Conservation (phyloP, 179 eudicot genomes). For the Spinacia oleracea region DNA sequence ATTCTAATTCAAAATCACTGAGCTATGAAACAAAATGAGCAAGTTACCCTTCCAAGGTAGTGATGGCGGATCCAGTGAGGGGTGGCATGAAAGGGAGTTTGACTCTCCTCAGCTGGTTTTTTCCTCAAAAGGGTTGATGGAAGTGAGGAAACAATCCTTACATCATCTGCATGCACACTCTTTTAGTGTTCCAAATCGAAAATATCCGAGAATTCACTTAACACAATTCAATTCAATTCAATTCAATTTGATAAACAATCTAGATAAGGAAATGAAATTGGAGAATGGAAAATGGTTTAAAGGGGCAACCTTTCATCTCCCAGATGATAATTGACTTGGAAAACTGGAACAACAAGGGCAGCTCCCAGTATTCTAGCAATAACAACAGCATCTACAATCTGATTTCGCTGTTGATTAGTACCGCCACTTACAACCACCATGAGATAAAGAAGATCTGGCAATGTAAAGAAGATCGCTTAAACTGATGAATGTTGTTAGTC, state of each 20-base stretch:
- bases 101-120: slow-evolving; percentile 67
- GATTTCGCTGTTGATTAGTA: slow-evolving; percentile 95
- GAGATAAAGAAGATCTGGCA: too few relatives aligned
- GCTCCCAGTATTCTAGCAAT: slow-evolving; percentile 94
- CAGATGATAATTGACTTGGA: slow-evolving; percentile 88
- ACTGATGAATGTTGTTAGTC: too few relatives aligned
- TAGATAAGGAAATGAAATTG: too few relatives aligned
- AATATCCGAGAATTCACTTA: slow-evolving; percentile 85
- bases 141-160: slow-evolving; percentile 67
- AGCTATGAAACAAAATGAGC: not conserved
- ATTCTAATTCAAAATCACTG: too few relatives aligned
- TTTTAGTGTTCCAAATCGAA: slow-evolving; percentile 93
- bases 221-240: too few relatives aligned
- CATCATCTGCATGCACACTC: slow-evolving; percentile 64
- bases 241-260: too few relatives aligned
- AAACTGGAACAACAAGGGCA: slow-evolving; percentile 82
- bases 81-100: slow-evolving; percentile 66
- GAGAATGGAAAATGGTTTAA: not conserved
- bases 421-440: slow-evolving; percentile 94
- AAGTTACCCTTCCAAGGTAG: slow-evolving; percentile 52
- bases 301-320: slow-evolving; percentile 77
- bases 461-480: too few relatives aligned
- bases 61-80: slow-evolving; percentile 84
- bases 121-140: slow-evolving; percentile 86
- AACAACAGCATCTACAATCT: slow-evolving; percentile 96